phyloP scores from a whole-genome alignment of 495 filamentous ascomycete species.

The Rhizodiscina lignyota region DNA sequence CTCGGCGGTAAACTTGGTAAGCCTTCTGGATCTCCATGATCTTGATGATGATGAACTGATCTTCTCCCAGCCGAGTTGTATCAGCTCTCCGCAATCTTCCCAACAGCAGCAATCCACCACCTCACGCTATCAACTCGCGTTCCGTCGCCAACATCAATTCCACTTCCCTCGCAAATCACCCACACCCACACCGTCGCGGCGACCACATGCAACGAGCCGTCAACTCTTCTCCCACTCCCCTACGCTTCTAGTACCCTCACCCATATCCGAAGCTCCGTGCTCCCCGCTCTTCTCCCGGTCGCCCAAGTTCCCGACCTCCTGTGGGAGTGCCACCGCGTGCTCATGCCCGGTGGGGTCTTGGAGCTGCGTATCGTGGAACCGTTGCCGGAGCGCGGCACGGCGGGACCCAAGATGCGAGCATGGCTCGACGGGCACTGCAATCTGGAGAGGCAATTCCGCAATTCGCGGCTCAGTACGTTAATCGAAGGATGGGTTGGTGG shows the following conservation, averaged over 20 bases:
- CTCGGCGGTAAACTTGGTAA: conserved; percentile 15
- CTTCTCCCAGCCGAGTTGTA: conserved; percentile 4
- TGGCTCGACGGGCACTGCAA: conserved; percentile 16
- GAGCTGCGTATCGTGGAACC: conserved; percentile 16
- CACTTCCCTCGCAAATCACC: conserved; percentile 12
- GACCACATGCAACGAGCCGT: conserved; percentile 8
- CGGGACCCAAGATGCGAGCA: conserved; percentile 11
- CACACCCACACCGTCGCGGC: conserved; percentile 4
- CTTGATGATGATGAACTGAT: not conserved
- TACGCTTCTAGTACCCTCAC: conserved; percentile 9
- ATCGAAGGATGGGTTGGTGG: conserved; percentile 12
- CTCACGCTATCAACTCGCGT: not conserved
- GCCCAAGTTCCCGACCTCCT: conserved; percentile 12
- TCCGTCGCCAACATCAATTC: conserved; percentile 1
- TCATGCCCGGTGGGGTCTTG: conserved; percentile 14
- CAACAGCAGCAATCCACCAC: conserved; percentile 11
- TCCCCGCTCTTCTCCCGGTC: conserved; percentile 12
- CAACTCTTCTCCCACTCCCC: conserved; percentile 7
- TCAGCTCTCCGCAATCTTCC: conserved; percentile 16
- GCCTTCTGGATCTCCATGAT: conserved; percentile 1
- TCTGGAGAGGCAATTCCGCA: conserved; percentile 14
- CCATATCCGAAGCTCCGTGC: conserved; percentile 12
- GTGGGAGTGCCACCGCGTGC: conserved; percentile 12
- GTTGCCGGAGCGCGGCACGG: conserved; percentile 10
- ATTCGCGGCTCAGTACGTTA: conserved; percentile 12